These are phyloP conservation scores for Mortierella sp. DNA, from an alignment of 371 early-diverging fungal species.

Conservation along the genomic window DNA sequence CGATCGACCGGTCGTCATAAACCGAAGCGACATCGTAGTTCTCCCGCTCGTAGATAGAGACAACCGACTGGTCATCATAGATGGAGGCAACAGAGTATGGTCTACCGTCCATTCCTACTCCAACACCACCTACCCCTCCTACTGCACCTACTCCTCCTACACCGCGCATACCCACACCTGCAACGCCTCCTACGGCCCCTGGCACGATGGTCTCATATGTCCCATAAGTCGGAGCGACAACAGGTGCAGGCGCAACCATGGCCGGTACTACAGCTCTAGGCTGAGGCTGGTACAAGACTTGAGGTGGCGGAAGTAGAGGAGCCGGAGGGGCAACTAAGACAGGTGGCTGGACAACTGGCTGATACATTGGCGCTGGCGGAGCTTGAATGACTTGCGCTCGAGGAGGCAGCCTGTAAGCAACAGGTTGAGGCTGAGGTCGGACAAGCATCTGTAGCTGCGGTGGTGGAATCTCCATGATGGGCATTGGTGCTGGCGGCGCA, in stretches of 20 bases:
- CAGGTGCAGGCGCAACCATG: constrained; percentile 11
- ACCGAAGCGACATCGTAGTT: constrained; percentile 26
- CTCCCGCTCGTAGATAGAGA: constrained; percentile 33
- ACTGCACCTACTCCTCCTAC: background rate
- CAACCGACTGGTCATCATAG: constrained; percentile 31
- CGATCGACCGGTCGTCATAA: constrained; percentile 30
- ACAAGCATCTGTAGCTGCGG: constrained; percentile 26
- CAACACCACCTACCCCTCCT: background rate
- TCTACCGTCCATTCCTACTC: background rate
- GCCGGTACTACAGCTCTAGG: constrained; percentile 16
- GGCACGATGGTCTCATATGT: constrained; percentile 47
- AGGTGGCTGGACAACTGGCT: constrained; percentile 10
- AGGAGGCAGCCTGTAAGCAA: constrained; percentile 24
- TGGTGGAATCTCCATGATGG: constrained; percentile 7
- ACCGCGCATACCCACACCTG: constrained; percentile 5
- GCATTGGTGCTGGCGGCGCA: constrained; percentile 9
- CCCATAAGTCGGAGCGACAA: constrained; percentile 23
- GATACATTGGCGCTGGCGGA: constrained; percentile 8
- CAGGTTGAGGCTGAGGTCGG: constrained; percentile 25
- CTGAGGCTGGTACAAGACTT: constrained; percentile 12
- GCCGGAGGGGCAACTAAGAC: constrained; percentile 9
- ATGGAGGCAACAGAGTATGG: constrained; percentile 39
- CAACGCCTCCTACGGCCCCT: background rate
- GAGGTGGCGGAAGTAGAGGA: constrained; percentile 14
- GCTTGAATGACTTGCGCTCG: constrained; percentile 26